Conservation (phyloP, 2,329 filamentous ascomycete species). For the Calonectria naviculata region DNA sequence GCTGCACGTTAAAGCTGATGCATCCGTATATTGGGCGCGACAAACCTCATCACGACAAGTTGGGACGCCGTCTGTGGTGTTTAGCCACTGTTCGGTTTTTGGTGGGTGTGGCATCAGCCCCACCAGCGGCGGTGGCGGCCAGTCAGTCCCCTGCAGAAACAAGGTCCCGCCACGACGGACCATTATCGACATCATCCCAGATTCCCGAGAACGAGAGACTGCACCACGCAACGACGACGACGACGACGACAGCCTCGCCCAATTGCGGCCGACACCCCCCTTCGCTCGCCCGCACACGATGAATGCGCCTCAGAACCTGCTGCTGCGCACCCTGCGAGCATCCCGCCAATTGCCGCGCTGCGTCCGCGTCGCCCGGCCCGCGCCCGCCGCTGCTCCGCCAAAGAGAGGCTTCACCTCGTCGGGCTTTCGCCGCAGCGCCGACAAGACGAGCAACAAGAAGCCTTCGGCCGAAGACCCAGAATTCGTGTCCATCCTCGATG, state of each 20-base stretch:
- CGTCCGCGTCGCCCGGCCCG: slow-evolving; percentile 15
- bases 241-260: slow-evolving; percentile 7
- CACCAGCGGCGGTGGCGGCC: not conserved
- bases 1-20: too few relatives aligned
- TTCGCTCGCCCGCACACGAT: slow-evolving; percentile 31
- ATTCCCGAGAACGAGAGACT: not conserved
- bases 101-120: not conserved
- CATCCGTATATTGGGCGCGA: too few relatives aligned
- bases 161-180: not conserved
- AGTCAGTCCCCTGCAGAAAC: not conserved
- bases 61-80: too few relatives aligned
- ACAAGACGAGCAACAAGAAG: slow-evolving; percentile 23
- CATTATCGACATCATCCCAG: not conserved
- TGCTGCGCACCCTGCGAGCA: slow-evolving; percentile 41
- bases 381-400: slow-evolving; percentile 19
- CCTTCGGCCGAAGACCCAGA: slow-evolving; percentile 76
- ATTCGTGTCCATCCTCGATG: slow-evolving; percentile 89
- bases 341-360: slow-evolving; percentile 23
- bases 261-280: not conserved
- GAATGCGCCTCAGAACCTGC: slow-evolving; percentile 41
- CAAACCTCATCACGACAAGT: too few relatives aligned
- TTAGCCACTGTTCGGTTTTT: too few relatives aligned
- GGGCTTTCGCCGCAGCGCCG: slow-evolving; percentile 32
- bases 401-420: slow-evolving; percentile 32
- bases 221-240: not conserved